Evolutionary conservation across 2,329 filamentous ascomycete species (phyloP).

Genomic region (Aspergillus sp.): DNA sequence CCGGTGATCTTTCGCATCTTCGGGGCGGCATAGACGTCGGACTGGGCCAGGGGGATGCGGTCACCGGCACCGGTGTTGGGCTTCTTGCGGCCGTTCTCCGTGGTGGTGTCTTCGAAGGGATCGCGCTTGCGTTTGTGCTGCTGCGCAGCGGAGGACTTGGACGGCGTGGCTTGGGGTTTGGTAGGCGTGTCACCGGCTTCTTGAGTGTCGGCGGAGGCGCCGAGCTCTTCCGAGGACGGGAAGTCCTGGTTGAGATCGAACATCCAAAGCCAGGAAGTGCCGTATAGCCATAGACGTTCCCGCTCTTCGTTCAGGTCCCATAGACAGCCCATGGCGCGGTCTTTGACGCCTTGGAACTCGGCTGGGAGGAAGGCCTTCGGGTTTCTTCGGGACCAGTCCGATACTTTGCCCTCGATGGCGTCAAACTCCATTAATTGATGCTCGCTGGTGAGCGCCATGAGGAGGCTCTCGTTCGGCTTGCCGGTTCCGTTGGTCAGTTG

Average conservation of each 20-base stretch:
- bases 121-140: constrained; percentile 47
- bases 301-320: constrained; percentile 67
- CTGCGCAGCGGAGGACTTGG: constrained; percentile 7
- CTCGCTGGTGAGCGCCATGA: constrained; percentile 63
- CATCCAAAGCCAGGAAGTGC: constrained; percentile 85
- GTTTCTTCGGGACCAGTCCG: constrained; percentile 83
- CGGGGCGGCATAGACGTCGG: constrained; percentile 43
- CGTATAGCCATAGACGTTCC: constrained; percentile 83
- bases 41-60: constrained; percentile 46
- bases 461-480: constrained; percentile 52
- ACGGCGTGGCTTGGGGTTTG: constrained; percentile 12
- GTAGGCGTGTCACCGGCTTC: constrained; percentile 21
- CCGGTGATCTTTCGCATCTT: constrained; percentile 51
- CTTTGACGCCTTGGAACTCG: constrained; percentile 71
- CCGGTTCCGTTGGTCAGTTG: constrained; percentile 45
- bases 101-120: constrained; percentile 29
- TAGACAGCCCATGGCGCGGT: constrained; percentile 77
- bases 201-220: constrained; percentile 21
- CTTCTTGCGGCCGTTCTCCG: constrained; percentile 45
- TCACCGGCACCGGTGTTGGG: constrained; percentile 58
- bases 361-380: constrained; percentile 71
- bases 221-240: constrained; percentile 34
- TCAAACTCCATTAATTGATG: constrained; percentile 77
- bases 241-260: constrained; percentile 78
- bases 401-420: constrained; percentile 71